Evolutionary conservation across 2,329 filamentous ascomycete species (phyloP).

Genomic region (Hymenoscyphus infarciens): DNA sequence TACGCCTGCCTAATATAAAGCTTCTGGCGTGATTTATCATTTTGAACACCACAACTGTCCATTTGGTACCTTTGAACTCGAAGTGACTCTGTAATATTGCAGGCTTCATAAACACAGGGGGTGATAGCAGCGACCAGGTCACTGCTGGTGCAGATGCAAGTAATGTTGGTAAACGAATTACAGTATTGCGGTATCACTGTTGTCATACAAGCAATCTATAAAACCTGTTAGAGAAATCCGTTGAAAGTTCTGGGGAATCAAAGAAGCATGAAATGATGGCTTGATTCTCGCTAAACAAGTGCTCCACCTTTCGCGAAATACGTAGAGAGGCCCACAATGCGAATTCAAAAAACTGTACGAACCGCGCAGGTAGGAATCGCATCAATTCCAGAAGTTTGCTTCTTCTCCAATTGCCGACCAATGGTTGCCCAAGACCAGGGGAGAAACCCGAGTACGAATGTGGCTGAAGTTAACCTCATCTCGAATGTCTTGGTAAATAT

Average conservation of each 20-base stretch:
- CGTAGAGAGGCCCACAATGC: no score
- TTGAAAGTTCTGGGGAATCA: not conserved
- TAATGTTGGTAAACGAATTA: slow-evolving; percentile 35
- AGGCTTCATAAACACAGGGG: slow-evolving; percentile 35
- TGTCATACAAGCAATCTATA: not conserved
- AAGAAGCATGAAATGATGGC: no score
- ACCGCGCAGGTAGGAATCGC: not conserved
- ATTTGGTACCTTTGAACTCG: slow-evolving; percentile 42
- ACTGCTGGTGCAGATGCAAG: slow-evolving; percentile 39
- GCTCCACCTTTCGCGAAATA: no score
- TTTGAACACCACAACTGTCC: slow-evolving; percentile 37
- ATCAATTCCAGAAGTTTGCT: not conserved
- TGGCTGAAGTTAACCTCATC: slow-evolving; percentile 8
- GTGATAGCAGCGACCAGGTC: slow-evolving; percentile 34
- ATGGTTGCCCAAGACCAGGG: not conserved
- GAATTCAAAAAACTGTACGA: not conserved
- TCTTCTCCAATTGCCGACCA: not conserved
- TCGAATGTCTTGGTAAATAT: not conserved
- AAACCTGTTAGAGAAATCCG: not conserved
- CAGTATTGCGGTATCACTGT: slow-evolving; percentile 14
- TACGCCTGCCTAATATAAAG: not conserved
- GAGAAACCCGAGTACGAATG: slow-evolving; percentile 1
- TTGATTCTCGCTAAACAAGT: no score
- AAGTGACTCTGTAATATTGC: slow-evolving; percentile 38
- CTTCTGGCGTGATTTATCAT: slow-evolving; percentile 3